Evolutionary conservation across 176 grass and related monocot genomes (phyloP).

Genomic region (barley (Hordeum vulgare)): DNA sequence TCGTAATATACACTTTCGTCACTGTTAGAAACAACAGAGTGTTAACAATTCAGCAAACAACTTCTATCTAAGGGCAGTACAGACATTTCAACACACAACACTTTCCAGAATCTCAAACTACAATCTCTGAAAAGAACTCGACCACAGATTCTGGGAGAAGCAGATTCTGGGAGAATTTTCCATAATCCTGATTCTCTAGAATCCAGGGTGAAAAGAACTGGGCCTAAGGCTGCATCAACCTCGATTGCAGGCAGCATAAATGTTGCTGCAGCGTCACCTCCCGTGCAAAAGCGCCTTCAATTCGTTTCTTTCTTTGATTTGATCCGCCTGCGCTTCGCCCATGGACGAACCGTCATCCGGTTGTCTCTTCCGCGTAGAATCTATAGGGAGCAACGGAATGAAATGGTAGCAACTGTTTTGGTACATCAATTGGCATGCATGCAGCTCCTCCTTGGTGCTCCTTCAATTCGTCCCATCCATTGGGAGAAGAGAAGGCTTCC

Average conservation of each 20-base stretch:
- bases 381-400: background rate
- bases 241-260: background rate
- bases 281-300: background rate
- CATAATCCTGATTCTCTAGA: no score
- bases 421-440: background rate
- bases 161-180: no score
- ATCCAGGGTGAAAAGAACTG: no score
- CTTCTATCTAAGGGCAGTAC: no score
- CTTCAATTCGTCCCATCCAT: background rate
- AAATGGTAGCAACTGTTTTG: background rate
- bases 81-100: no score
- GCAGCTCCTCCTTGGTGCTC: background rate
- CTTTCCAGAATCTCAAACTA: no score
- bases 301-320: background rate
- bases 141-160: no score
- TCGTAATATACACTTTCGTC: no score
- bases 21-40: no score
- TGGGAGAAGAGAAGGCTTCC: slow-evolving; percentile 7
- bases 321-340: background rate
- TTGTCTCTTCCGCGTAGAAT: slow-evolving; percentile 25
- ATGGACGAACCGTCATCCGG: background rate
- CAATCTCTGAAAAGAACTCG: no score
- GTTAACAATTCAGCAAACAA: no score
- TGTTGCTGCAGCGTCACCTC: background rate
- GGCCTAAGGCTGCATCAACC: background rate